Conservation (phyloP, 805 yeast genomes). For the Barnettozyma wickerhamii region DNA sequence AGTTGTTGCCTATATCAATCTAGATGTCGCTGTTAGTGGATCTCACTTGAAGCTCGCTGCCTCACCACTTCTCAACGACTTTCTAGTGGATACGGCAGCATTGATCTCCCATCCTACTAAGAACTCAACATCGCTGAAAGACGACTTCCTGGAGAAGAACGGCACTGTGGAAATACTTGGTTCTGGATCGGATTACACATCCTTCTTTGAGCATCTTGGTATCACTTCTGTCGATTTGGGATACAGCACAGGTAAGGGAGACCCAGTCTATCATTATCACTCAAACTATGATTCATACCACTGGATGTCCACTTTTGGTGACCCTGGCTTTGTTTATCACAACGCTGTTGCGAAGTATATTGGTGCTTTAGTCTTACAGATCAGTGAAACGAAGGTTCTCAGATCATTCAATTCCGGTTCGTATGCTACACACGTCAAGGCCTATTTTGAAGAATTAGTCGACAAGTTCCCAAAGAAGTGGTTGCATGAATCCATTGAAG, state of each 20-base stretch:
- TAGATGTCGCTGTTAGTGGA: slow-evolving; percentile 65
- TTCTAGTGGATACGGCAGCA: slow-evolving; percentile 42
- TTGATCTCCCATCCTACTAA: slow-evolving; percentile 41
- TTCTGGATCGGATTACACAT: slow-evolving; percentile 68
- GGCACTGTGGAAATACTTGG: slow-evolving; percentile 47
- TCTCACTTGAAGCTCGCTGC: slow-evolving; percentile 45
- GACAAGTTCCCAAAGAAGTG: slow-evolving; percentile 35
- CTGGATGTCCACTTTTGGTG: slow-evolving; percentile 65
- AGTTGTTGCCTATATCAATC: slow-evolving; percentile 63
- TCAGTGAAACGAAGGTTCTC: slow-evolving; percentile 46
- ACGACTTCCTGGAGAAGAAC: slow-evolving; percentile 26
- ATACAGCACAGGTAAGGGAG: slow-evolving; percentile 39
- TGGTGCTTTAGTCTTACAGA: slow-evolving; percentile 44
- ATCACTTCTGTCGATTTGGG: slow-evolving; percentile 60
- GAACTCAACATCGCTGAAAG: slow-evolving; percentile 18
- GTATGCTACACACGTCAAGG: slow-evolving; percentile 37
- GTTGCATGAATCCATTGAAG: slow-evolving; percentile 5
- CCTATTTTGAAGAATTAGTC: slow-evolving; percentile 35
- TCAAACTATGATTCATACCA: slow-evolving; percentile 68
- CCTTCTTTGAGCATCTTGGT: slow-evolving; percentile 55
- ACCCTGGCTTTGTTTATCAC: slow-evolving; percentile 58
- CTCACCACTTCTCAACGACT: slow-evolving; percentile 46
- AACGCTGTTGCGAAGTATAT: slow-evolving; percentile 49
- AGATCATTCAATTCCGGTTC: slow-evolving; percentile 31
- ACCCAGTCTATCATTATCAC: slow-evolving; percentile 70